Base-by-base conservation (phyloP, 176 grass and related monocot genomes). In the Aegilops speltoides region DNA sequence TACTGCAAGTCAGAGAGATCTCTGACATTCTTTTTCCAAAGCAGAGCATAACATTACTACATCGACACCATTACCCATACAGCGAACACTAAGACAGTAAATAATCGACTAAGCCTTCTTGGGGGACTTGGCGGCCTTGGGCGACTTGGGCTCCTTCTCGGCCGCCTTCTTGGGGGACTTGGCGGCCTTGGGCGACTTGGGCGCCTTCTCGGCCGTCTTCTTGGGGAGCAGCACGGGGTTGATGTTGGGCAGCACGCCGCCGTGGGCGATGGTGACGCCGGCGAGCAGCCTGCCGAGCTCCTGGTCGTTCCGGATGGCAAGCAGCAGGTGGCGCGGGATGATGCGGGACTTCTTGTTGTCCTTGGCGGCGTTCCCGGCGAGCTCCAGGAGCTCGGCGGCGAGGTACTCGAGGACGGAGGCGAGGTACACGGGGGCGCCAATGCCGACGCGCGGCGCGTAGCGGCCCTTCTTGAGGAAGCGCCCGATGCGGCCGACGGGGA, bases 381-480 rank as follows among this genome's bases (percentile, higher is more conserved):
- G 87, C 86, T 92, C 90, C 16, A 92, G 75, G 4, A 92, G 83
- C 81, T 83, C 81, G 5, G 84, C 89, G 4, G 85, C 85, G 19
- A 91, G 85, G 66, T 87, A 90, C 68, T 87, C 89, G 46, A 84
- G 85, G 32, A 87, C 61, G 41, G 81, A 76, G 34, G 81, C 82
- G 68, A 87, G 85, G 76, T 87, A 80, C 26, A 87, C 85, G 10
- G 89, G 81, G n/a, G 85, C 89, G 10, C 85, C 81, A 4, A 81
- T 52, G 13, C 81, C 85, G 28, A 90, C 79, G 64, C 89, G 89
- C 36, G 67, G 63, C 11, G 89, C 79, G 40, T 90, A 90, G 1
- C 54, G 68, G 13, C 93, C 93, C 33, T 90, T 90, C 90, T 95
- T 95, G 10, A 95, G 90, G 88, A 28, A 95, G 17, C 93, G 93